A percentile compares a stretch with the other conserved stretches of the same genome.
Conservation (phyloP, 2,329 filamentous ascomycete species). For the Sphaerulina musiva region DNA sequence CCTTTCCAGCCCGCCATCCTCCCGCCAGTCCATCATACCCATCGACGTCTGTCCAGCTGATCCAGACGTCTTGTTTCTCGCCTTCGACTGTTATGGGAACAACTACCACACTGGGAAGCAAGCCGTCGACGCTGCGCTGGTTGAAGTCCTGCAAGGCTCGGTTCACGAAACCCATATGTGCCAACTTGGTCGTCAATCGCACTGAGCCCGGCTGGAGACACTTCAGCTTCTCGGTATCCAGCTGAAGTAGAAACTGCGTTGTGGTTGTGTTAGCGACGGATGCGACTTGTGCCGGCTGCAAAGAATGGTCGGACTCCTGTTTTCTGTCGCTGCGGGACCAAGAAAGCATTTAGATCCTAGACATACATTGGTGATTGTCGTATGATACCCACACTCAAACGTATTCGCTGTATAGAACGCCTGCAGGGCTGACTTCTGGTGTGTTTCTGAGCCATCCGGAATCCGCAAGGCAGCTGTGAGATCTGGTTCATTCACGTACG, state of each 20-base stretch:
- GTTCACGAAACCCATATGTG: slow-evolving; percentile 2
- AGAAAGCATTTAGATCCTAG: too few species aligned
- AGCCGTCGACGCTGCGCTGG: slow-evolving; percentile 4
- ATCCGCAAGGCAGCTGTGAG: not conserved
- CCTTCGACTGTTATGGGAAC: slow-evolving; percentile 5
- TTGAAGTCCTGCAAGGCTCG: slow-evolving; percentile 6
- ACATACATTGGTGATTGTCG: slow-evolving; percentile 4
- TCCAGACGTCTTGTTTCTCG: slow-evolving; percentile 1
- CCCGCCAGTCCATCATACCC: slow-evolving; percentile 6
- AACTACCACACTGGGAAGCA: slow-evolving; percentile 3
- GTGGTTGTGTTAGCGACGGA: not conserved
- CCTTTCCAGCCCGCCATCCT: not conserved
- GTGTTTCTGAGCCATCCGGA: not conserved
- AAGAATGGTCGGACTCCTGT: too few species aligned
- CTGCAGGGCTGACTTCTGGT: not conserved
- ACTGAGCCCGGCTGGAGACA: slow-evolving; percentile 1
- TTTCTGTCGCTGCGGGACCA: too few species aligned
- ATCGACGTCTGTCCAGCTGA: slow-evolving; percentile 4
- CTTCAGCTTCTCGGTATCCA: not conserved
- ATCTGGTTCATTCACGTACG: not conserved
- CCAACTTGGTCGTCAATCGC: slow-evolving; percentile 5
- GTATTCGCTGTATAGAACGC: slow-evolving; percentile 2
- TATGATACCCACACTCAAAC: slow-evolving; percentile 8
- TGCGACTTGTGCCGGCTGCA: not conserved
- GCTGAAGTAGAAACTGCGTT: not conserved